These are phyloP conservation scores for carrot (Daucus carota) DNA, from an alignment of 129 eudicot genomes.

Conservation along the genomic window DNA sequence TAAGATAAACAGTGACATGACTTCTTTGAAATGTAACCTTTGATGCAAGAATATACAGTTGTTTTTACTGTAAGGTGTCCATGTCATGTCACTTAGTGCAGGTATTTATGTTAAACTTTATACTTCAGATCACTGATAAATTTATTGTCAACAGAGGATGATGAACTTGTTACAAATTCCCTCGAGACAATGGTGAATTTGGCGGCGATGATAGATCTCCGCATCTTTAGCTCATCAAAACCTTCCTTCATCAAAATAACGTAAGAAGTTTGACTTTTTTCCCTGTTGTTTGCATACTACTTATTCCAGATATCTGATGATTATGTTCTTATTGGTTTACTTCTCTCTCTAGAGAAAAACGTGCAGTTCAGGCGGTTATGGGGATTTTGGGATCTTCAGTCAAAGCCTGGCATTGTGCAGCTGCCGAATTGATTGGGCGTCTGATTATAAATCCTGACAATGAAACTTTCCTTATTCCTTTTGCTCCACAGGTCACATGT, in stretches of 20 bases:
- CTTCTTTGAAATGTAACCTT: not conserved
- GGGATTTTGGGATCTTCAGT: conserved; percentile 82
- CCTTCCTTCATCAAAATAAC: conserved; percentile 90
- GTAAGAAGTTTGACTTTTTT: conserved; percentile 40
- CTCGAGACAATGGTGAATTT: conserved; percentile 87
- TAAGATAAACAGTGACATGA: not conserved
- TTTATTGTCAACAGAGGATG: conserved; percentile 71
- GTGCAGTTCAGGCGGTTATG: conserved; percentile 88
- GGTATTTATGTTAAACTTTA: not conserved
- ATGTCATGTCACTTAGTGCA: not conserved
- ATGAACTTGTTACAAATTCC: conserved; percentile 94
- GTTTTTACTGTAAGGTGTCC: not conserved
- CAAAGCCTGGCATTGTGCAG: conserved; percentile 92
- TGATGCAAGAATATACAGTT: not conserved
- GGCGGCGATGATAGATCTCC: conserved; percentile 80
- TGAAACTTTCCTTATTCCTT: conserved; percentile 87
- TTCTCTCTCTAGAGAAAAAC: conserved; percentile 53
- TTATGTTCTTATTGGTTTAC: conserved; percentile 14
- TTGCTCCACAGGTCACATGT: conserved; percentile 64
- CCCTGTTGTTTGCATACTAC: not conserved
- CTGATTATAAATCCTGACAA: conserved; percentile 89
- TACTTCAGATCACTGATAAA: not conserved
- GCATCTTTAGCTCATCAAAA: conserved; percentile 95
- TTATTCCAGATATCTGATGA: conserved; percentile 2
- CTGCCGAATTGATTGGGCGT: conserved; percentile 94